These are phyloP conservation scores for Oryza punctata DNA, from an alignment of 176 grass and related monocot species.

Conservation along the genomic window DNA sequence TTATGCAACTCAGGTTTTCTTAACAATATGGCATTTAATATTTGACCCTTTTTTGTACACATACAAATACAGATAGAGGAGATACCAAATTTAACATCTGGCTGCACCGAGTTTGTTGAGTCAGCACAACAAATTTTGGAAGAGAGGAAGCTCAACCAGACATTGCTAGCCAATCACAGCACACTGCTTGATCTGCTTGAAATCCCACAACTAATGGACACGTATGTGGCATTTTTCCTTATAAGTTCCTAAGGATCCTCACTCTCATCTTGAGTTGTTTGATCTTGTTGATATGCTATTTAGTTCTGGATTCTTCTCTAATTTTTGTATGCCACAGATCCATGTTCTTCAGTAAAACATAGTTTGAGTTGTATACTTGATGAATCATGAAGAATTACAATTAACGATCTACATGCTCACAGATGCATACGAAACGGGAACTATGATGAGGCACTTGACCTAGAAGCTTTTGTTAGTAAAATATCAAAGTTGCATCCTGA, in stretches of 20 bases:
- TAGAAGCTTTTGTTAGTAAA: slow-evolving; percentile 94
- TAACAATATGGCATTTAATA: slow-evolving; percentile 28
- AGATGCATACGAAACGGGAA: slow-evolving; percentile 99
- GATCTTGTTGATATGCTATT: background rate
- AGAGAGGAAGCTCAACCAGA: slow-evolving; percentile 97
- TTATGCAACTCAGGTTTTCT: background rate
- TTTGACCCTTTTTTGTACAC: slow-evolving; percentile 14
- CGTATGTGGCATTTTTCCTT: slow-evolving; percentile 58
- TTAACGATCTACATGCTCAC: slow-evolving; percentile 24
- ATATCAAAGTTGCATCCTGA: slow-evolving; percentile 86
- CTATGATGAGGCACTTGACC: slow-evolving; percentile 97
- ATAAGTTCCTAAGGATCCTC: background rate
- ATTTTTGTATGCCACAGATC: background rate
- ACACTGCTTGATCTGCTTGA: slow-evolving; percentile 98
- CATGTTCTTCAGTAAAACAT: background rate
- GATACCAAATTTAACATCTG: slow-evolving; percentile 97
- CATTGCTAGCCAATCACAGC: slow-evolving; percentile 89
- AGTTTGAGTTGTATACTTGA: slow-evolving; percentile 16
- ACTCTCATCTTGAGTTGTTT: slow-evolving; percentile 3
- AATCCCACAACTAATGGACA: slow-evolving; percentile 97
- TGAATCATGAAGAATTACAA: slow-evolving; percentile 10
- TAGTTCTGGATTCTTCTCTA: slow-evolving; percentile 11
- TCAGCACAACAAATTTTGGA: slow-evolving; percentile 96
- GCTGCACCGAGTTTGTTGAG: slow-evolving; percentile 95
- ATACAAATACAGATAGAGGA: slow-evolving; percentile 78